Conservation (phyloP, 1,139 yeast genomes). For the Saccharomyces pastorianus region DNA sequence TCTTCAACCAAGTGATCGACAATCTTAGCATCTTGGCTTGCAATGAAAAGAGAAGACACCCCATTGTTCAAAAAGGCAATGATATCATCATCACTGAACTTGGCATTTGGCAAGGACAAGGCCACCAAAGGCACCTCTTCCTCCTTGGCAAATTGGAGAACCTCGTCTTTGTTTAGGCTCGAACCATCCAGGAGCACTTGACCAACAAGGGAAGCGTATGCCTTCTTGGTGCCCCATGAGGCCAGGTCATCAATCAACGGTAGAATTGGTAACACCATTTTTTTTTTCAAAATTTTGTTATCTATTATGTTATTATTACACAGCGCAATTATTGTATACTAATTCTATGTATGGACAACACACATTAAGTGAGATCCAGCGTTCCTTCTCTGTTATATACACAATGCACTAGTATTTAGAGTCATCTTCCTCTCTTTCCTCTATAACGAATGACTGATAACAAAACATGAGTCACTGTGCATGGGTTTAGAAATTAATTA, state of each 20-base stretch:
- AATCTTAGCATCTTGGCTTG: slow-evolving; percentile 25
- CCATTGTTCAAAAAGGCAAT: slow-evolving; percentile 50
- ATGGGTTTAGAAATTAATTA: not conserved
- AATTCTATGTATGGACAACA: not conserved
- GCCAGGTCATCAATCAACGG: slow-evolving; percentile 20
- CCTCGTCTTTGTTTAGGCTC: slow-evolving; percentile 11
- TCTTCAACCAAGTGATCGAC: slow-evolving; percentile 35
- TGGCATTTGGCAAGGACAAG: not conserved
- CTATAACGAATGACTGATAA: not conserved
- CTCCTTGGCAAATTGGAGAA: slow-evolving; percentile 14
- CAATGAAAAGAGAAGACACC: slow-evolving; percentile 44
- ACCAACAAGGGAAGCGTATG: slow-evolving; percentile 12
- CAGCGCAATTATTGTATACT: not conserved
- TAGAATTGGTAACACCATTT: slow-evolving; percentile 26
- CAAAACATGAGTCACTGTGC: not conserved
- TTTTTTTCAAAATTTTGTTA: not conserved
- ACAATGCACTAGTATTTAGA: not conserved
- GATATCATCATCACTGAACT: slow-evolving; percentile 31
- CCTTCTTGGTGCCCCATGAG: not conserved
- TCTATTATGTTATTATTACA: not conserved
- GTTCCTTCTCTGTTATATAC: not conserved
- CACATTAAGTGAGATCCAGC: not conserved
- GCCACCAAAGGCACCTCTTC: slow-evolving; percentile 6
- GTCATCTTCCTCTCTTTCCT: not conserved
- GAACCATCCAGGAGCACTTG: slow-evolving; percentile 22